Conservation (phyloP, 2,329 filamentous ascomycete species). For the Aspergillus neotritici region DNA sequence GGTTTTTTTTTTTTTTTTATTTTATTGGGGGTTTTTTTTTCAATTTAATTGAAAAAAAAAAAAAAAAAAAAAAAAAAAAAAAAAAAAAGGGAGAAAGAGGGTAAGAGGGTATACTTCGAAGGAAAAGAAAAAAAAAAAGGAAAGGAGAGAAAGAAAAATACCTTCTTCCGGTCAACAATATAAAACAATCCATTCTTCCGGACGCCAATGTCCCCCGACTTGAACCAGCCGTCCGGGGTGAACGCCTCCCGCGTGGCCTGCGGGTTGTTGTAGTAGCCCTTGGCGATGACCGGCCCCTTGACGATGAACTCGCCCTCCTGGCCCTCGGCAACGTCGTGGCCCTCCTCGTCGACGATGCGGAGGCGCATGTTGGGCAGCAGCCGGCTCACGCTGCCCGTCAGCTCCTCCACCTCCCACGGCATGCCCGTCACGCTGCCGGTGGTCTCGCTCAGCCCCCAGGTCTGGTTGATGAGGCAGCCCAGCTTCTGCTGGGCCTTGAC, state of each 20-base stretch:
- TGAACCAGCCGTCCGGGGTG: constrained; percentile 47
- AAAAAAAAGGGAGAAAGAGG: no score
- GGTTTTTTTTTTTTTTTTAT: no score
- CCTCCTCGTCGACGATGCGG: constrained; percentile 51
- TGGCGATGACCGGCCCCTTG: constrained; percentile 47
- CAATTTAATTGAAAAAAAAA: no score
- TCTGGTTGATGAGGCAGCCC: constrained; percentile 35
- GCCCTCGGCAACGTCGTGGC: constrained; percentile 46
- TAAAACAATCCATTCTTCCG: constrained; percentile 44
- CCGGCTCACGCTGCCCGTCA: constrained; percentile 11
- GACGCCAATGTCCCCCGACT: constrained; percentile 50
- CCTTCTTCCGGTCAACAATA: constrained; percentile 46
- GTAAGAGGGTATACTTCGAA: no score
- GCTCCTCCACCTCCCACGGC: constrained; percentile 9
- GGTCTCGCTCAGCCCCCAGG: constrained; percentile 51
- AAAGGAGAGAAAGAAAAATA: background rate
- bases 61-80: no score
- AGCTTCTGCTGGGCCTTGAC: constrained; percentile 11
- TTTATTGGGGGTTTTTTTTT: no score
- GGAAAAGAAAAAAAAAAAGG: no score
- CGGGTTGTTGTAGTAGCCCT: constrained; percentile 47
- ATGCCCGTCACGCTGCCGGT: constrained; percentile 12
- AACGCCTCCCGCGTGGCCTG: constrained; percentile 44
- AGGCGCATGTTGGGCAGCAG: constrained; percentile 28
- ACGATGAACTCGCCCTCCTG: constrained; percentile 48